Evolutionary conservation across 140 eudicot species (phyloP).

Genomic region (Bidens hawaiensis): DNA sequence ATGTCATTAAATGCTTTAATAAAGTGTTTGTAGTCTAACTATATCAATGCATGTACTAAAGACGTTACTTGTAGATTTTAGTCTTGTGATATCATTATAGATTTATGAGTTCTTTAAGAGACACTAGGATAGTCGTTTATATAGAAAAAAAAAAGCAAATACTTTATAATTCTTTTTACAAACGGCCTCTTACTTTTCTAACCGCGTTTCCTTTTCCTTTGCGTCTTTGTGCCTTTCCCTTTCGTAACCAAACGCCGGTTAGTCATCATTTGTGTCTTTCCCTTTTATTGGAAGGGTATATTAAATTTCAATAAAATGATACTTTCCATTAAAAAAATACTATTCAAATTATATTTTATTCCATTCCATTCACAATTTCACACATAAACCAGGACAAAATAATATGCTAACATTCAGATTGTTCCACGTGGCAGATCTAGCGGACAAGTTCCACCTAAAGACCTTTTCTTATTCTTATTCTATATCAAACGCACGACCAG

Average conservation of each 20-base stretch:
- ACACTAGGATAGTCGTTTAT: too few species aligned
- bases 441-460: constrained; percentile 22
- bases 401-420: not conserved
- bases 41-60: too few species aligned
- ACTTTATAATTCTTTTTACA: too few species aligned
- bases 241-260: constrained; percentile 7
- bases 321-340: not conserved
- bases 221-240: not conserved
- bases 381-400: not conserved
- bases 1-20: too few species aligned
- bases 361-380: too few species aligned
- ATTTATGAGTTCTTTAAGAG: too few species aligned
- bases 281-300: not conserved
- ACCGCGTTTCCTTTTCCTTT: too few species aligned
- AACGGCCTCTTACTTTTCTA: not conserved
- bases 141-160: too few species aligned
- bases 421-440: constrained; percentile 26
- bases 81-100: too few species aligned
- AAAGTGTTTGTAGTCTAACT: too few species aligned
- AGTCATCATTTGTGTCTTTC: not conserved
- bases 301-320: not conserved
- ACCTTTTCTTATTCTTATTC: constrained; percentile 26
- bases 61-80: too few species aligned
- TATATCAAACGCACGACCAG: constrained; percentile 22
- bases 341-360: too few species aligned